These are phyloP conservation scores for Blastomyces percursus DNA, from an alignment of 2,329 filamentous ascomycete genomes.

Conservation along the genomic window DNA sequence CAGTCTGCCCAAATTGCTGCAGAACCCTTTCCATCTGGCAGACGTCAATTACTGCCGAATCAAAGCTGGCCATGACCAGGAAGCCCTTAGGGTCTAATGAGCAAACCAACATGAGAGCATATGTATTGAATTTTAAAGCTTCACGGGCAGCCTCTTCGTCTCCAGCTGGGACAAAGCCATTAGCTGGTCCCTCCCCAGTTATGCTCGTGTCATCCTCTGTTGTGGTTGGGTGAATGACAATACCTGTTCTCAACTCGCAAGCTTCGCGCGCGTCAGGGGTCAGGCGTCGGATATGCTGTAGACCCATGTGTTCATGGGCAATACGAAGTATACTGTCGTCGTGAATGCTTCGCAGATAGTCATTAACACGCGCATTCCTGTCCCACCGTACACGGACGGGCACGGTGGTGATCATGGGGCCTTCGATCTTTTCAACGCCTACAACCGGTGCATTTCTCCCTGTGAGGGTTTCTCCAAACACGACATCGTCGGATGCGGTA, in stretches of 20 bases:
- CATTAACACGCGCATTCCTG: constrained; percentile 24
- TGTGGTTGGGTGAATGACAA: constrained; percentile 16
- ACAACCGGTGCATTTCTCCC: constrained; percentile 30
- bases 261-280: constrained; percentile 35
- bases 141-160: constrained; percentile 50
- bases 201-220: constrained; percentile 10
- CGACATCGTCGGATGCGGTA: constrained; percentile 28
- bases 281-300: constrained; percentile 40
- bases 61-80: constrained; percentile 53
- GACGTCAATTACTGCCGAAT: constrained; percentile 43
- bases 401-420: constrained; percentile 36
- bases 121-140: constrained; percentile 44
- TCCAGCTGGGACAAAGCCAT: constrained; percentile 44
- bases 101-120: constrained; percentile 53
- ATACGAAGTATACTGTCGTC: constrained; percentile 41
- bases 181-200: constrained; percentile 29
- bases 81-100: constrained; percentile 48
- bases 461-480: constrained; percentile 36
- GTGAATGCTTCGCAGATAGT: constrained; percentile 46
- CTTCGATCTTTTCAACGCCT: constrained; percentile 33
- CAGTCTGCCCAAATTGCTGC: constrained; percentile 39
- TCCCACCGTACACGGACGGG: constrained; percentile 30
- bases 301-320: constrained; percentile 48
- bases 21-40: constrained; percentile 43
- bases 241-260: constrained; percentile 26